A percentile compares a stretch with the other conserved stretches of the same genome.
Conservation (phyloP, 257 asterid species). For the Forsythia suspensa region DNA sequence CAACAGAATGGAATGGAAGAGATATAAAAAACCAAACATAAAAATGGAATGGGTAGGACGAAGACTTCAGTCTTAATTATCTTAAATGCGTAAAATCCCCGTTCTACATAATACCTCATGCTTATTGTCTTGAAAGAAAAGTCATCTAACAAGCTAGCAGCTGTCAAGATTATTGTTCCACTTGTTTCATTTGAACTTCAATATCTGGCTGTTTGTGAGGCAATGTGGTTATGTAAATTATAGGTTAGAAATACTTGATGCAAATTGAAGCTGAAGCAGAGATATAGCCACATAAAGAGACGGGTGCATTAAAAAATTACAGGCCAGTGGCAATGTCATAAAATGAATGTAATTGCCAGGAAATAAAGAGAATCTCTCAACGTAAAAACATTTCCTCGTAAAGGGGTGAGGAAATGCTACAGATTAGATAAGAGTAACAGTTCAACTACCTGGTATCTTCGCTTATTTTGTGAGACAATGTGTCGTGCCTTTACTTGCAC, state of each 20-base stretch:
- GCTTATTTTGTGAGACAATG: slow-evolving; percentile 90
- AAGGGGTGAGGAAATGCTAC: not conserved
- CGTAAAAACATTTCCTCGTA: not conserved
- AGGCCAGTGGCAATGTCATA: slow-evolving; percentile 5
- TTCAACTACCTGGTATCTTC: slow-evolving; percentile 86
- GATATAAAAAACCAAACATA: not conserved
- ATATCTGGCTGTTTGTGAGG: not conserved
- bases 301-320: not conserved
- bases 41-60: not conserved
- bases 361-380: not conserved
- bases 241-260: not conserved
- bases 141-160: not conserved
- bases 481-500: slow-evolving; percentile 95
- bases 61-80: not conserved
- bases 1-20: not conserved
- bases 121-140: not conserved
- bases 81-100: not conserved
- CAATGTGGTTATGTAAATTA: not conserved
- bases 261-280: slow-evolving; percentile 13
- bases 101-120: not conserved
- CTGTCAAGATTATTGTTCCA: not conserved
- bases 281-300: not conserved
- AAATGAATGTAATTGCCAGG: not conserved
- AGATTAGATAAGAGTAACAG: slow-evolving; percentile 19
- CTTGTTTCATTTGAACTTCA: not conserved